Conservation (phyloP, 257 asterid species). For the Rubia yunnanensis region DNA sequence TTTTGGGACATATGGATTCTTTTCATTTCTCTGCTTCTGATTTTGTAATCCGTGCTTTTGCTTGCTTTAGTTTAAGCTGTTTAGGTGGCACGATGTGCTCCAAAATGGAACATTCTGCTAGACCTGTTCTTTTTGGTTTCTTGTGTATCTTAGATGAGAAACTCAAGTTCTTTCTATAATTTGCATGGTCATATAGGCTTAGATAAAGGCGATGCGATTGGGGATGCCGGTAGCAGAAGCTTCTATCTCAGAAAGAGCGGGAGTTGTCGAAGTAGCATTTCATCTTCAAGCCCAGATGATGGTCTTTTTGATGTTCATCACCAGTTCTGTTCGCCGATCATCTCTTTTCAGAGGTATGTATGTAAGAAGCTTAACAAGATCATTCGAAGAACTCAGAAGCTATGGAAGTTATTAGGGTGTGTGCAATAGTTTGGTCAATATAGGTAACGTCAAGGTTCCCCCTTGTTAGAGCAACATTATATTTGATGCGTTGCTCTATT, state of each 20-base stretch:
- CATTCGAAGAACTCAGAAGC: slow-evolving; percentile 24
- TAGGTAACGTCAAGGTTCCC: background rate
- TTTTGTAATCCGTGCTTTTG: background rate
- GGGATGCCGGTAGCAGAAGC: slow-evolving; percentile 55
- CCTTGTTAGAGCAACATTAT: slow-evolving; percentile 9
- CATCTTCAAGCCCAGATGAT: slow-evolving; percentile 11
- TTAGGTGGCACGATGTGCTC: background rate
- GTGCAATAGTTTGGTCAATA: slow-evolving; percentile 15
- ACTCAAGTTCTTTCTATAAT: background rate
- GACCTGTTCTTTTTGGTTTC: background rate
- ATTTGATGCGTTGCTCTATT: slow-evolving; percentile 13
- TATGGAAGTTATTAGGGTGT: slow-evolving; percentile 50
- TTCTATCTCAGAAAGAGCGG: slow-evolving; percentile 49
- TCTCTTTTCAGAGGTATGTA: slow-evolving; percentile 18
- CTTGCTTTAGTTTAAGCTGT: background rate
- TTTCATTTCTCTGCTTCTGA: background rate
- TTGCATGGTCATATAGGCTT: slow-evolving; percentile 29
- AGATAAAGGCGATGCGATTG: slow-evolving; percentile 55
- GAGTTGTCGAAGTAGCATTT: slow-evolving; percentile 10
- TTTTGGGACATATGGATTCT: background rate
- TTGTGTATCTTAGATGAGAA: background rate
- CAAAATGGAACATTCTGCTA: background rate
- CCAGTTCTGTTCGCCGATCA: background rate
- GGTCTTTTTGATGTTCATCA: background rate
- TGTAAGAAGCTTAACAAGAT: slow-evolving; percentile 22